Evolutionary conservation across 345 rosid genomes (phyloP).

Genomic region (Populus euphratica): DNA sequence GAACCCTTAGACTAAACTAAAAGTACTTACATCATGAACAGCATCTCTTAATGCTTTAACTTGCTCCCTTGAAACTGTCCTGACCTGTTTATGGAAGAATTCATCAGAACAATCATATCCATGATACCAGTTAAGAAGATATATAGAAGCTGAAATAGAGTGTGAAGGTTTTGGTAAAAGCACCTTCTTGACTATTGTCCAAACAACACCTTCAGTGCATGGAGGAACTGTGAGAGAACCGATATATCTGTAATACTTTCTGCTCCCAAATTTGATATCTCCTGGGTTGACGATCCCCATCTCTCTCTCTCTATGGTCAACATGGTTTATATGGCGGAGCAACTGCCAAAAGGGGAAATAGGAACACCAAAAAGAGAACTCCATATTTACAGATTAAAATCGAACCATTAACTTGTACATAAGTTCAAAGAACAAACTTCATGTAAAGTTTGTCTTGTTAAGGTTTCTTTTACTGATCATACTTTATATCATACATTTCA

Average conservation of each 20-base stretch:
- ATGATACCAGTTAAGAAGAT: neutral
- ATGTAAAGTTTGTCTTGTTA: neutral
- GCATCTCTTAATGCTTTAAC: slow-evolving; percentile 39
- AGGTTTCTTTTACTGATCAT: neutral
- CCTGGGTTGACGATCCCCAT: slow-evolving; percentile 52
- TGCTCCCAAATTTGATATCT: slow-evolving; percentile 42
- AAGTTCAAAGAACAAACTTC: neutral
- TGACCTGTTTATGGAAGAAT: slow-evolving; percentile 34
- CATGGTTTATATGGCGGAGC: slow-evolving; percentile 31
- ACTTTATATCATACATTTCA: neutral
- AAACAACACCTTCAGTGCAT: slow-evolving; percentile 67
- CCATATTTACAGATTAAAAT: neutral
- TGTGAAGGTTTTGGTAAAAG: neutral
- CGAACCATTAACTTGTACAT: neutral
- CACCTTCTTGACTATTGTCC: slow-evolving; percentile 59
- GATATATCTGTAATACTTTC: slow-evolving; percentile 55
- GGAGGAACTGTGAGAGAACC: slow-evolving; percentile 79
- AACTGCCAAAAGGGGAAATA: slow-evolving; percentile 29
- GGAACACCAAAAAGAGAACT: neutral
- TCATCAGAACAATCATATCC: neutral
- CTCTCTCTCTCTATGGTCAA: slow-evolving; percentile 23
- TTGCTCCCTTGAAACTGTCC: slow-evolving; percentile 64
- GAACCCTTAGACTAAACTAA: neutral
- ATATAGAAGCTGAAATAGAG: neutral
- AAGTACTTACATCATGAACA: slow-evolving; percentile 60